These are phyloP conservation scores for Colletotrichum agaves DNA, from an alignment of 2,329 filamentous ascomycete species.

Conservation along the genomic window DNA sequence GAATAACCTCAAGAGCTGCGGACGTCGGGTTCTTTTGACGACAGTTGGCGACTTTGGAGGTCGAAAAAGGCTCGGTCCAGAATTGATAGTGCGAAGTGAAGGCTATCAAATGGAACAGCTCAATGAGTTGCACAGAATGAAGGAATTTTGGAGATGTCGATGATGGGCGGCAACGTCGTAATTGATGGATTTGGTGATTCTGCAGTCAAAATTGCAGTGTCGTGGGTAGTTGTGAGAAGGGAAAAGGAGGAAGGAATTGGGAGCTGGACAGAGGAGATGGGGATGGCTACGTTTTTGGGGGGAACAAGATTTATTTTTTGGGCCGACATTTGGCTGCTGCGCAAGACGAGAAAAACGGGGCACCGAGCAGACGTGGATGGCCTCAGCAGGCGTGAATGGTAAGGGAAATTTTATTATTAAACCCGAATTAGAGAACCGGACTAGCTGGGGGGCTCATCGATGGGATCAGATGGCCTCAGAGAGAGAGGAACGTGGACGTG, in stretches of 20 bases:
- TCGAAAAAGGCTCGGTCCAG: constrained; percentile 40
- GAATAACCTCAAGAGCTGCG: constrained; percentile 41
- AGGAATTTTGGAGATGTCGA: constrained; percentile 49
- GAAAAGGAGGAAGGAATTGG: constrained; percentile 43
- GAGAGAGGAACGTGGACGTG: constrained; percentile 40
- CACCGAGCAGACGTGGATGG: constrained; percentile 44
- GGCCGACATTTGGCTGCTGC: constrained; percentile 46
- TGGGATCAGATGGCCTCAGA: constrained; percentile 38
- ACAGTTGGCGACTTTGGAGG: constrained; percentile 26
- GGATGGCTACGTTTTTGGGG: constrained; percentile 64
- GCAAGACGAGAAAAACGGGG: constrained; percentile 59
- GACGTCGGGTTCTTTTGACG: constrained; percentile 33
- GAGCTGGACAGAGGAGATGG: constrained; percentile 51
- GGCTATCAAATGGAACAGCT: constrained; percentile 44
- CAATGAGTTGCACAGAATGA: constrained; percentile 48
- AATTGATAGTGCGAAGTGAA: constrained; percentile 41
- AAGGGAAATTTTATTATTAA: constrained; percentile 52
- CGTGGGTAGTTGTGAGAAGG: constrained; percentile 45
- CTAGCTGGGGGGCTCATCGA: constrained; percentile 37
- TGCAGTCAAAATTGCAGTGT: constrained; percentile 50
- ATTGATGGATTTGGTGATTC: constrained; percentile 52
- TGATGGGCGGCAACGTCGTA: constrained; percentile 43
- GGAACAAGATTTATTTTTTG: constrained; percentile 56
- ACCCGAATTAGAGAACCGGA: constrained; percentile 38
- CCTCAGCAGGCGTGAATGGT: constrained; percentile 39